These are phyloP conservation scores for Ophiocordyceps sinensis DNA, from an alignment of 2,329 filamentous ascomycete genomes.

Conservation along the genomic window DNA sequence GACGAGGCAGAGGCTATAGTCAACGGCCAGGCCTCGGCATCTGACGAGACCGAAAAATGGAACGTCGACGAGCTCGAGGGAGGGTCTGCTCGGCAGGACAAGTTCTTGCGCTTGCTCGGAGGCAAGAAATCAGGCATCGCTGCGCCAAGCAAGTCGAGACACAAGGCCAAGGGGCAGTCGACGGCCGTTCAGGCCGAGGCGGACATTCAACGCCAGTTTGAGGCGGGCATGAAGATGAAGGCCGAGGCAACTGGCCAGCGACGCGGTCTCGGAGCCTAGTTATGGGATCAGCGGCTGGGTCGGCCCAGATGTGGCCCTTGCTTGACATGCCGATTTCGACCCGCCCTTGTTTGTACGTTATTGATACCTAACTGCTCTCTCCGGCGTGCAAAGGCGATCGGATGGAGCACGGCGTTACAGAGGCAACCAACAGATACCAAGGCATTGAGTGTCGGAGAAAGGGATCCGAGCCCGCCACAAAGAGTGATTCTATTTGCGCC, in stretches of 20 bases:
- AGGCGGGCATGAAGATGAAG: constrained; percentile 41
- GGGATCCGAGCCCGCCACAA: too few relatives aligned
- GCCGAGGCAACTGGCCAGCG: constrained; percentile 32
- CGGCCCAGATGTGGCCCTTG: background rate
- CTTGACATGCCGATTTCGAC: background rate
- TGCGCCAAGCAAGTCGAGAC: constrained; percentile 4
- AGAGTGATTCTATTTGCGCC: too few relatives aligned
- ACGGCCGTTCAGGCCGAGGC: constrained; percentile 28
- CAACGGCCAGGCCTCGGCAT: constrained; percentile 7
- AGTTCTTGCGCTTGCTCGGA: constrained; percentile 43
- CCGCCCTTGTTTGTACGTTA: background rate
- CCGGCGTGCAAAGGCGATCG: background rate
- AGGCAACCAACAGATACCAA: background rate
- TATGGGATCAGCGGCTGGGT: background rate
- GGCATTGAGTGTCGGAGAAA: background rate
- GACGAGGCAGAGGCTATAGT: constrained; percentile 4
- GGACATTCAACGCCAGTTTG: constrained; percentile 42
- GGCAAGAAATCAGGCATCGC: constrained; percentile 28
- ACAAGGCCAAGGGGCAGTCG: constrained; percentile 12
- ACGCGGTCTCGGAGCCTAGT: constrained; percentile 37
- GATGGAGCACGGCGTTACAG: background rate
- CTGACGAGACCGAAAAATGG: constrained; percentile 28
- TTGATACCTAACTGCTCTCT: background rate
- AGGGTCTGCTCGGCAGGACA: constrained; percentile 33
- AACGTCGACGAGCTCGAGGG: constrained; percentile 38